These are phyloP conservation scores for Hypoxylon sp. DNA, from an alignment of 2,329 filamentous ascomycete genomes.

Conservation along the genomic window DNA sequence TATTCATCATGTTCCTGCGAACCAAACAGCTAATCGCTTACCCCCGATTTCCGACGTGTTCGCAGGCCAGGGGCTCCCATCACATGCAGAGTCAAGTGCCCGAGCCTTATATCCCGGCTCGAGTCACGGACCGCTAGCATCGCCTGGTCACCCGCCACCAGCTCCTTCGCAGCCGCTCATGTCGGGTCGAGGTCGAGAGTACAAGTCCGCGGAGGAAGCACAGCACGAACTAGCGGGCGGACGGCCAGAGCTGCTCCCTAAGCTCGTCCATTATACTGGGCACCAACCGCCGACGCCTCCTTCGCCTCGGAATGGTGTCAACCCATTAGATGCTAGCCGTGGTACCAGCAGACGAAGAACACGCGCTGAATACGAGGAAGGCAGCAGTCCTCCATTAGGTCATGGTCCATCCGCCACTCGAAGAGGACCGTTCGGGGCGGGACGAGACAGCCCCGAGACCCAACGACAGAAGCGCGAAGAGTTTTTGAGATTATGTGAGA, in stretches of 20 bases:
- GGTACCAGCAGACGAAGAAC: conserved; percentile 79
- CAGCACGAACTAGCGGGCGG: conserved; percentile 91
- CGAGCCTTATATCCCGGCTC: conserved; percentile 70
- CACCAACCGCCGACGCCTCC: conserved; percentile 94
- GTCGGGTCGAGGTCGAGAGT: conserved; percentile 80
- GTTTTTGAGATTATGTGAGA: conserved; percentile 86
- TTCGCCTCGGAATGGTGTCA: conserved; percentile 73
- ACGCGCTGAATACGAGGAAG: conserved; percentile 94
- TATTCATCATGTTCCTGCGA: conserved; percentile 89
- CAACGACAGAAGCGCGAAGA: conserved; percentile 91
- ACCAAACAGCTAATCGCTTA: conserved; percentile 90
- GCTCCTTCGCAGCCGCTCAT: conserved; percentile 64
- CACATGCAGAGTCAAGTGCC: conserved; percentile 67
- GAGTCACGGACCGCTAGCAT: conserved; percentile 78
- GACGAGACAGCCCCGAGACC: conserved; percentile 85
- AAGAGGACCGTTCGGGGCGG: conserved; percentile 81
- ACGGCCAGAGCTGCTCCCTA: conserved; percentile 91
- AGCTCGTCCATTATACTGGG: conserved; percentile 94
- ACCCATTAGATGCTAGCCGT: conserved; percentile 64
- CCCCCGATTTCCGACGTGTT: conserved; percentile 97
- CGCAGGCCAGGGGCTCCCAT: conserved; percentile 76
- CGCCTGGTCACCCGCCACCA: conserved; percentile 78
- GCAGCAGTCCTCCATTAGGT: conserved; percentile 83
- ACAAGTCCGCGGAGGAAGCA: conserved; percentile 95
- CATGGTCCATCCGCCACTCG: conserved; percentile 74